These are phyloP conservation scores for Cyphellophora attinorum DNA, from an alignment of 2,329 filamentous ascomycete genomes.

Conservation along the genomic window DNA sequence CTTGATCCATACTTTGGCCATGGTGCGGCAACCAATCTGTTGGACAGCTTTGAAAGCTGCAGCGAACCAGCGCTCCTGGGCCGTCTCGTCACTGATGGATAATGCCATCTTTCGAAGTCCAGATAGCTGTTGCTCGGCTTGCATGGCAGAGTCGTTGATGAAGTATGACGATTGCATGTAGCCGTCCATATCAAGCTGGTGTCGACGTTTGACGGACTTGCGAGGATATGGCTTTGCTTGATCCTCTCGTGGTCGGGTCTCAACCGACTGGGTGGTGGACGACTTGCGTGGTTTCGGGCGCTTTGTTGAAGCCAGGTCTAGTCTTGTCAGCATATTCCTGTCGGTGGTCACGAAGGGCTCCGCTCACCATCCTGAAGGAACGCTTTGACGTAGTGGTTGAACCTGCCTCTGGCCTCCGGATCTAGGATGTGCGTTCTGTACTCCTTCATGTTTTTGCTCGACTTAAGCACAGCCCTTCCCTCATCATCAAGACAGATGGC, in stretches of 20 bases:
- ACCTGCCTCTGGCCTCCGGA: conserved; percentile 1
- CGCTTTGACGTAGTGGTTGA: too few species aligned
- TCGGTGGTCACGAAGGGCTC: too few species aligned
- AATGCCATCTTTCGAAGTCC: conserved; percentile 9
- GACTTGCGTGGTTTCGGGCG: too few species aligned
- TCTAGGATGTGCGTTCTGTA: conserved; percentile 1
- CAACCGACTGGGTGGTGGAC: too few species aligned
- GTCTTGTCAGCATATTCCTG: too few species aligned
- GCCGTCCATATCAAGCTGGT: not conserved
- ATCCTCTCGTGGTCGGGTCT: too few species aligned
- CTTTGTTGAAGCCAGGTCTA: too few species aligned
- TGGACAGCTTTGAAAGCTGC: conserved; percentile 33
- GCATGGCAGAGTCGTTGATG: not conserved
- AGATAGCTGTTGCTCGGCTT: not conserved
- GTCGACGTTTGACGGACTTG: conserved; percentile 2
- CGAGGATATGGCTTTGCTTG: not conserved
- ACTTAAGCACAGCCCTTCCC: not conserved
- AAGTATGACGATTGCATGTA: not conserved
- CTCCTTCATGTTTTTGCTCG: conserved; percentile 2
- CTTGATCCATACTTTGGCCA: conserved; percentile 38
- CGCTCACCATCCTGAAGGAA: too few species aligned
- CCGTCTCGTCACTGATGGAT: conserved; percentile 28
- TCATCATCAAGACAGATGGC: conserved; percentile 3
- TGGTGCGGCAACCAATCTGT: conserved; percentile 34
- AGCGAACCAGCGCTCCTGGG: conserved; percentile 30